Conservation (phyloP, 176 grass and related monocot genomes). For the Alopecurus myosuroides region DNA sequence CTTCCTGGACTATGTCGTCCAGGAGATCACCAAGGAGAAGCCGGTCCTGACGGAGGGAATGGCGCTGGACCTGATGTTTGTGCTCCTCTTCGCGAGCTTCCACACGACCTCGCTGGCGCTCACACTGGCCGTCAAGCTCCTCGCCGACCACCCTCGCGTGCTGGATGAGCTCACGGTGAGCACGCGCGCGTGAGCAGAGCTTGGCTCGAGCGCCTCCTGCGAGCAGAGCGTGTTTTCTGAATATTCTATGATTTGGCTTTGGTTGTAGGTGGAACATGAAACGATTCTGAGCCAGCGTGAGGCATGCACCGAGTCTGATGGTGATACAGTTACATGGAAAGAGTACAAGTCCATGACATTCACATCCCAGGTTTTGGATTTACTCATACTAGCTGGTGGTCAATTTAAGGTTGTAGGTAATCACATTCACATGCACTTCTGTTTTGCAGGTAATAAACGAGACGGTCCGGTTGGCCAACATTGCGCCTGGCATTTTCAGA, state of each 20-base stretch:
- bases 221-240: background rate
- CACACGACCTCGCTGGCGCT: slow-evolving; percentile 58
- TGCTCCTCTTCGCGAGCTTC: slow-evolving; percentile 66
- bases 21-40: slow-evolving; percentile 44
- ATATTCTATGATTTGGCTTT: background rate
- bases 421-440: no score
- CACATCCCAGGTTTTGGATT: slow-evolving; percentile 32
- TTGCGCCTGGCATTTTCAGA: slow-evolving; percentile 54
- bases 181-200: background rate
- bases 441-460: slow-evolving; percentile 45
- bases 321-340: slow-evolving; percentile 39
- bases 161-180: slow-evolving; percentile 46
- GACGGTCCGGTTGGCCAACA: slow-evolving; percentile 51
- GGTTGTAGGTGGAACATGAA: slow-evolving; percentile 42
- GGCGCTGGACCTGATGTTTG: slow-evolving; percentile 51
- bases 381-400: no score
- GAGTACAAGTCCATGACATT: slow-evolving; percentile 52
- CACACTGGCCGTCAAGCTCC: slow-evolving; percentile 50
- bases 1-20: slow-evolving; percentile 38
- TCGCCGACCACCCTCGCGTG: slow-evolving; percentile 34
- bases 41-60: slow-evolving; percentile 35
- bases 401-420: no score
- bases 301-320: background rate
- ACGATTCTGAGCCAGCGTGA: slow-evolving; percentile 24
- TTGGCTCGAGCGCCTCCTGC: background rate